Evolutionary conservation across 2,329 filamentous ascomycete species (phyloP).

Genomic region (Trichoderma breve): DNA sequence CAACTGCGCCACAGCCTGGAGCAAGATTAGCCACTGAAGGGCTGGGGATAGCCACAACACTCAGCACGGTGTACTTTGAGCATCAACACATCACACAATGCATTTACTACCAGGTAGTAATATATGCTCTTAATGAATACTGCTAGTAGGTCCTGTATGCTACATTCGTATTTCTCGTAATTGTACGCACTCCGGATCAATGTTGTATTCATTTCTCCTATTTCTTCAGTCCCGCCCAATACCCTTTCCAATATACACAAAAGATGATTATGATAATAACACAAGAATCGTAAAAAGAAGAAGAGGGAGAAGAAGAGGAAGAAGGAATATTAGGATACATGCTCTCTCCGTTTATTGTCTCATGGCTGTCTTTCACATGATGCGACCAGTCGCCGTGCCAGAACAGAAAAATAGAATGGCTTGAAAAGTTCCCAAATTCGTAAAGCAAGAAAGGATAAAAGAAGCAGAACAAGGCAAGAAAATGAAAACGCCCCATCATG

Average conservation of each 20-base stretch:
- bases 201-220: not conserved
- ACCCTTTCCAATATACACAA: not conserved
- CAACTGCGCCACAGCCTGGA: not conserved
- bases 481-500: not conserved
- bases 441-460: not conserved
- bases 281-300: not conserved
- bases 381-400: constrained; percentile 2
- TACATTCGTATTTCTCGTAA: not conserved
- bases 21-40: not conserved
- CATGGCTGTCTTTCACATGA: not conserved
- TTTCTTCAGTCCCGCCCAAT: not conserved
- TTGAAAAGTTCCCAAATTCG: not conserved
- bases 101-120: not conserved
- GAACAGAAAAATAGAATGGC: not conserved
- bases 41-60: not conserved
- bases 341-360: not conserved
- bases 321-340: not conserved
- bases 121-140: not conserved
- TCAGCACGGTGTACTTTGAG: not conserved
- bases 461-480: not conserved
- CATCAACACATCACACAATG: not conserved
- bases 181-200: not conserved
- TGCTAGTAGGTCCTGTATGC: not conserved
- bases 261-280: not conserved
- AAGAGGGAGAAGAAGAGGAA: not conserved